Evolutionary conservation across 2,329 filamentous ascomycete species (phyloP).

Genomic region (Aspergillus brasiliensis): DNA sequence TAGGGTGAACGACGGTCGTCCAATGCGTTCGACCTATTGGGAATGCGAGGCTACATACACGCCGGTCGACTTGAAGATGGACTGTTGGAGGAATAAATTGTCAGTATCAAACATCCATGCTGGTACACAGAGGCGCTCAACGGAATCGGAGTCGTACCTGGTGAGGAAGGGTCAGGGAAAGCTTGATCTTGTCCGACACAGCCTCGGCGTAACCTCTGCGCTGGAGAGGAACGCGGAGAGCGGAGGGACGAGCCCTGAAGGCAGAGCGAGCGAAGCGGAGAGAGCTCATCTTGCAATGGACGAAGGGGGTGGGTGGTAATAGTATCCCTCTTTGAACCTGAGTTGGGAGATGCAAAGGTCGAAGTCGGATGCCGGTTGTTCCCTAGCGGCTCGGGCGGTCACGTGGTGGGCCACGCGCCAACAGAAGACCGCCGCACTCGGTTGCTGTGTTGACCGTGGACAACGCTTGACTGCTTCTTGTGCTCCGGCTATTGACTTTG

Average conservation of each 20-base stretch:
- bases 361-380: slow-evolving; percentile 43
- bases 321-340: slow-evolving; percentile 39
- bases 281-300: slow-evolving; percentile 74
- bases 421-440: not conserved
- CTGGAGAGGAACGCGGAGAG: slow-evolving; percentile 74
- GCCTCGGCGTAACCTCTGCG: slow-evolving; percentile 90
- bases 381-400: slow-evolving; percentile 36
- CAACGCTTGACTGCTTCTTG: not conserved
- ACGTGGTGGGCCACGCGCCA: slow-evolving; percentile 26
- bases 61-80: slow-evolving; percentile 70
- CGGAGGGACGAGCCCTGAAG: slow-evolving; percentile 77
- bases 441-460: not conserved
- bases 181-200: slow-evolving; percentile 92
- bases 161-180: slow-evolving; percentile 96
- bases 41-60: slow-evolving; percentile 57
- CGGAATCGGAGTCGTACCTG: slow-evolving; percentile 69
- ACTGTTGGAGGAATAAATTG: slow-evolving; percentile 44
- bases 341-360: slow-evolving; percentile 42
- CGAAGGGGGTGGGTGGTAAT: slow-evolving; percentile 33
- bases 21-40: slow-evolving; percentile 9
- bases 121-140: slow-evolving; percentile 13
- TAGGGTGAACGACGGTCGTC: slow-evolving; percentile 20
- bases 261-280: slow-evolving; percentile 89
- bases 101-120: slow-evolving; percentile 24
- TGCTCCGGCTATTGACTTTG: not conserved